Conservation (phyloP, 169 alveolate species). For the Plasmodium vivax region DNA sequence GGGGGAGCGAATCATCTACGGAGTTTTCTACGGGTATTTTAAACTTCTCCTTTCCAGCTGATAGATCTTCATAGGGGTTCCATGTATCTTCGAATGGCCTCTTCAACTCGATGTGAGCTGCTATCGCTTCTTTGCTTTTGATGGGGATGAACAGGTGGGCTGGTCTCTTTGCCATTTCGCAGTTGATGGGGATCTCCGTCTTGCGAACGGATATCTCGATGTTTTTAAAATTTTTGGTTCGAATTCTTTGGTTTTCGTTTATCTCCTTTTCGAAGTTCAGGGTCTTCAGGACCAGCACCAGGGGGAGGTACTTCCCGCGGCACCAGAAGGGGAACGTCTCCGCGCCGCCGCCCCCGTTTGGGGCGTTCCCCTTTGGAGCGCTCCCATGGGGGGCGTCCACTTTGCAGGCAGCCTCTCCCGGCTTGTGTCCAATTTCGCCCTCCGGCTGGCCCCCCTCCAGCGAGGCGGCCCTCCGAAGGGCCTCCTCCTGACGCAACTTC, state of each 20-base stretch:
- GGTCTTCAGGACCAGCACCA: slow-evolving; percentile 40
- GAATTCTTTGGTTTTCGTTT: slow-evolving; percentile 18
- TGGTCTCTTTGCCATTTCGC: slow-evolving; percentile 82
- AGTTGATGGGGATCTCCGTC: slow-evolving; percentile 72
- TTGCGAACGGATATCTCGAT: slow-evolving; percentile 18
- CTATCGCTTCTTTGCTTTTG: slow-evolving; percentile 78
- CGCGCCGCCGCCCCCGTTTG: neutral
- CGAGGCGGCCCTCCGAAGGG: neutral
- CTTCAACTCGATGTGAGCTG: slow-evolving; percentile 79
- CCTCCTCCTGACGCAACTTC: neutral
- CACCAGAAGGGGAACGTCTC: slow-evolving; percentile 49
- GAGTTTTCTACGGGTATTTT: slow-evolving; percentile 83
- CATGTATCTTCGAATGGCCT: slow-evolving; percentile 81
- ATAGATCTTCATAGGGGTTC: slow-evolving; percentile 85
- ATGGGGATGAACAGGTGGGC: slow-evolving; percentile 83
- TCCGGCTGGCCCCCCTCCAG: neutral
- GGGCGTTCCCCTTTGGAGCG: neutral
- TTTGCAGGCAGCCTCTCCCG: neutral
- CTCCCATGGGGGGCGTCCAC: neutral
- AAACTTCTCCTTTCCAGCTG: slow-evolving; percentile 83
- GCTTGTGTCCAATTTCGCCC: no score
- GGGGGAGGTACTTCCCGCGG: slow-evolving; percentile 40
- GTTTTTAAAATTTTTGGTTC: slow-evolving; percentile 55
- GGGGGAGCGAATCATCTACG: slow-evolving; percentile 83
- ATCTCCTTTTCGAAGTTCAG: slow-evolving; percentile 53